Base-by-base conservation (phyloP, 129 eudicot species). In the Ambrosia artemisiifolia region DNA sequence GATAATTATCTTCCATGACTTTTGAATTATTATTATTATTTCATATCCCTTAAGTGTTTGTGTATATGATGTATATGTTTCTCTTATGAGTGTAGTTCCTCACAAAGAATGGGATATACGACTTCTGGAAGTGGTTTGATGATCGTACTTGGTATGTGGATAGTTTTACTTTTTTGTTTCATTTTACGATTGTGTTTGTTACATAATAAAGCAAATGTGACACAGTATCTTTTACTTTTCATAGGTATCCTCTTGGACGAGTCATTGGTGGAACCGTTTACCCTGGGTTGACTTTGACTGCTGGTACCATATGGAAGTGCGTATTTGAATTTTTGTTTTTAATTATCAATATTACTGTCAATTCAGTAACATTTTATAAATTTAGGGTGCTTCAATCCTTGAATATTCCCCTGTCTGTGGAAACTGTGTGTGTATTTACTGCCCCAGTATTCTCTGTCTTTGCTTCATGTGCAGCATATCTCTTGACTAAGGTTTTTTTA, bases 111-210 rank as follows among this genome's bases (percentile, higher is more conserved):
- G 99, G 99, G 78, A 91, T 94, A 75, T 94, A 94, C 78, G 99
- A 94, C 89, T 94, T 94, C 62, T 94, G 99, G 99, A 94, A 94
- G 64, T 94, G 97, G 96, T 94, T 90, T 83, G 99, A 94, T 44
- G 99, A 94, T 73, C 87, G 99, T 51, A 94, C 99, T 78, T 90
- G 99, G 99, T 94, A 55, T 63, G 60, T 66, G n/a, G 42, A 72
- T 49, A 47, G 62, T 11, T 3, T n/a, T n/a, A n/a, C n/a, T n/a
- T n/a, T 69, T 75, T 30, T 17, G 18, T 59, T 62, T 79, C 35
- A 35, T 36, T 60, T 8, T 17, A 40, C 64, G 3, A 55, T 32
- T 16, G 18, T 6, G 63, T 35, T 62, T 72, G 14, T 66, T 32
- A 24, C 24, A 67, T 43, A 16, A 67, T 60, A 54, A 53, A 34